A percentile compares a stretch with the other conserved stretches of the same genome.
These are phyloP conservation scores for Draba incana DNA, from an alignment of 345 rosid genomes.

Conservation along the genomic window DNA sequence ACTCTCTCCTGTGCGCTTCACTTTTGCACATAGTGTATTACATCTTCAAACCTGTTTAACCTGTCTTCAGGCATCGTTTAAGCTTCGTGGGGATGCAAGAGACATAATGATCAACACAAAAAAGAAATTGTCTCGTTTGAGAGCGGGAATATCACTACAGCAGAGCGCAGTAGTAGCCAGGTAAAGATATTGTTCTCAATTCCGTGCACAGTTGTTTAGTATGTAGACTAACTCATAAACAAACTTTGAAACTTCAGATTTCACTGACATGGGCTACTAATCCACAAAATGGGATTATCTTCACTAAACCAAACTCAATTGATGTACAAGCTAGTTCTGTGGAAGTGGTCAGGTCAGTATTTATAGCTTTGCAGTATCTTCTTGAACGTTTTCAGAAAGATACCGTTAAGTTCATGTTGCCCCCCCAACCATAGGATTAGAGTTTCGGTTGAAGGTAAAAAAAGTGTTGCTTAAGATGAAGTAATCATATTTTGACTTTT, in stretches of 20 bases:
- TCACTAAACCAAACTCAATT: conserved; percentile 88
- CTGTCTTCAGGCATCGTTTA: conserved; percentile 85
- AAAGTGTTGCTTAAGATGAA: not conserved
- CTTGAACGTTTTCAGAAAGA: not conserved
- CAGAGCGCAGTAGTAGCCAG: conserved; percentile 93
- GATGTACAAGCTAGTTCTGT: conserved; percentile 75
- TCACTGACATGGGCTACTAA: conserved; percentile 88
- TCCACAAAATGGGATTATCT: conserved; percentile 86
- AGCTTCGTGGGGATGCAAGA: conserved; percentile 96
- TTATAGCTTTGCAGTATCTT: not conserved
- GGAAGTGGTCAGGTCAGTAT: conserved; percentile 82
- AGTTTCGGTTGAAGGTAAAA: no score
- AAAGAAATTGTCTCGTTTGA: conserved; percentile 96
- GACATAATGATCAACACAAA: conserved; percentile 85
- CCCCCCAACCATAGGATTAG: no score
- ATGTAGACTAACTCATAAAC: conserved; percentile 38
- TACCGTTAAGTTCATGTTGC: not conserved
- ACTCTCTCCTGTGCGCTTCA: not conserved
- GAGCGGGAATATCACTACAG: conserved; percentile 86
- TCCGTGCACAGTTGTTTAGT: no score
- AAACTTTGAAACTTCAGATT: conserved; percentile 69
- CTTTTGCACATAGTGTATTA: not conserved
- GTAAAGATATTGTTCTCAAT: no score
- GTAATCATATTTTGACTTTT: conserved; percentile 25
- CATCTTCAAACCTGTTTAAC: conserved; percentile 7